A percentile compares a stretch with the other conserved stretches of the same genome.
Conservation (phyloP, 768 basidiomycete genomes). For the Podaxis sp. region DNA sequence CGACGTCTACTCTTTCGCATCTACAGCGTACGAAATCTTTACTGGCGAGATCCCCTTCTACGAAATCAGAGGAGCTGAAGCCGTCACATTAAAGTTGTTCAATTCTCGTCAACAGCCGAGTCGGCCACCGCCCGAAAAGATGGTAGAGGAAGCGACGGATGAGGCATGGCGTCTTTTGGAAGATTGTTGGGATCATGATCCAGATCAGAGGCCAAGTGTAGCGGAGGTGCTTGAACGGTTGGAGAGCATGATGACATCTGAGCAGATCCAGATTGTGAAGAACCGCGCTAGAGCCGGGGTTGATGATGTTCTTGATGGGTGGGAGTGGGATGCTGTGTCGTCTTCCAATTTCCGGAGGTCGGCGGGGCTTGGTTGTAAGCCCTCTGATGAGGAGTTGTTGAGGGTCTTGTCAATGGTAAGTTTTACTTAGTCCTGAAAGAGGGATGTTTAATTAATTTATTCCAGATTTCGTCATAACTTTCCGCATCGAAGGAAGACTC, state of each 20-base stretch:
- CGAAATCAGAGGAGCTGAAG: constrained; percentile 19
- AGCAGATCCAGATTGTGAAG: background rate
- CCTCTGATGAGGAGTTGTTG: constrained; percentile 2
- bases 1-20: constrained; percentile 19
- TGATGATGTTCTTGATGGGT: background rate
- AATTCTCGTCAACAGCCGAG: constrained; percentile 5
- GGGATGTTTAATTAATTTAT: background rate
- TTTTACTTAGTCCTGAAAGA: background rate
- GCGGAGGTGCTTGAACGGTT: constrained; percentile 7
- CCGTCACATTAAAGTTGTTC: constrained; percentile 18
- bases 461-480: background rate
- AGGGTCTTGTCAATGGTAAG: constrained; percentile 11
- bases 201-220: constrained; percentile 5
- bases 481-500: background rate
- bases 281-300: background rate
- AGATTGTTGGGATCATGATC: constrained; percentile 12
- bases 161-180: constrained; percentile 8
- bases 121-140: constrained; percentile 6
- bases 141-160: constrained; percentile 7
- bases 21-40: constrained; percentile 18
- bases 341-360: constrained; percentile 11
- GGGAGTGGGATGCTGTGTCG: background rate
- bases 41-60: constrained; percentile 24
- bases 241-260: constrained; percentile 10
- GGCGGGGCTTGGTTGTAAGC: background rate